Base-by-base conservation (phyloP, 257 asterid species). In the Fraxinus americana region DNA sequence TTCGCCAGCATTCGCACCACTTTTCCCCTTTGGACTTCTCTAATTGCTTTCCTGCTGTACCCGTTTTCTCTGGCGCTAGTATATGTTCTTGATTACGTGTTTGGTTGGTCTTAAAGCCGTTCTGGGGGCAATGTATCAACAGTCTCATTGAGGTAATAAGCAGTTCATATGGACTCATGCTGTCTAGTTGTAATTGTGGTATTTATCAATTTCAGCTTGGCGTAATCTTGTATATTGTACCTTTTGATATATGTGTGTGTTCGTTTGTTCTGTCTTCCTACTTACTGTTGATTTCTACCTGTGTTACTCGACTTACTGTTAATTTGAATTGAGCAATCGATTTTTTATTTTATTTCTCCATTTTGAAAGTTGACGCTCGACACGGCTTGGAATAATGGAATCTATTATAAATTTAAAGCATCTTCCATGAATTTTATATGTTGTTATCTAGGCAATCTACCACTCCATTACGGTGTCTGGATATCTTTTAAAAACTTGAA, bases 61-160 rank as follows among this genome's bases (percentile, higher is more conserved):
- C 99, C 98, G 0, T 80, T 93, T 68, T 95, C 98, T 83, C 90
- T 93, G 35, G 97, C 88, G 0, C 92, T 93, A 7, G 99, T 95
- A 0, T 95, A 93, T 67, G 93, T 95, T 76, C 98, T 95, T 25
- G 98, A 95, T 78, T 92, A 87, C 43, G 89, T 86, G 71, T 91
- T 85, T 32, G 99, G 97, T 72, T 95, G 99, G 99, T 83, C 97
- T 7, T 95, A 88, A 80, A 75, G 61, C 75, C 73, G 7, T 77
- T 14, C 66, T 10, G 30, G 13, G 45, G 54, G 34, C 23, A 67
- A 70, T 68, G 29, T 43, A 16, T 5, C 35, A 39, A 71, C 45
- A n/a, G 19, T 63, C 61, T 38, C 21, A 8, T 38, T 25, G 48
- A 57, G 76, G 43, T 68, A 13, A 12, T 14, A 2, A 21, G 11